Evolutionary conservation across 2,329 filamentous ascomycete species (phyloP).

Genomic region (Epichloe uncinata): DNA sequence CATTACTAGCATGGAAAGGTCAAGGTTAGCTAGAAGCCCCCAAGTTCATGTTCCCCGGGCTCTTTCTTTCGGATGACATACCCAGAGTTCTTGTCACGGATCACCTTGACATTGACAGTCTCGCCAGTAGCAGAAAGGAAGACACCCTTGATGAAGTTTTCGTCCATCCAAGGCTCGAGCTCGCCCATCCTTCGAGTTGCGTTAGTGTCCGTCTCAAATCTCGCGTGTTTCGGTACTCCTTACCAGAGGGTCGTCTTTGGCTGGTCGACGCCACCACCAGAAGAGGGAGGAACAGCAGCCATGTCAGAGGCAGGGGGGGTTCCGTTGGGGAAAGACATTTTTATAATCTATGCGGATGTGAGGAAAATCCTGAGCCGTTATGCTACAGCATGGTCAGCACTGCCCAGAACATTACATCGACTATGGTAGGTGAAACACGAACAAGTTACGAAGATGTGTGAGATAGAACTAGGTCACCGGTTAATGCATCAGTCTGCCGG

Average conservation of each 20-base stretch:
- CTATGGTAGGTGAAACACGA: neutral
- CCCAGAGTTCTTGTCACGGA: constrained; percentile 98
- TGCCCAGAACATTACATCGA: neutral
- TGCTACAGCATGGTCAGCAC: neutral
- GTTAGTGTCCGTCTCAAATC: constrained; percentile 7
- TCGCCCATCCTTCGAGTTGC: constrained; percentile 74
- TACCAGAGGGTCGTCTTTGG: constrained; percentile 48
- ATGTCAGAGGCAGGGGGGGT: constrained; percentile 26
- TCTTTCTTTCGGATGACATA: constrained; percentile 27
- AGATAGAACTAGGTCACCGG: constrained; percentile 1
- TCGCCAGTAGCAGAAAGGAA: constrained; percentile 83
- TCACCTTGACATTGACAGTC: constrained; percentile 97
- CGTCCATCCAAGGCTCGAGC: constrained; percentile 97
- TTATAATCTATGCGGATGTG: constrained; percentile 4
- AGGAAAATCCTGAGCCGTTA: neutral
- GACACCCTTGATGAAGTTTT: constrained; percentile 93
- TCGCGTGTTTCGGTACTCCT: neutral
- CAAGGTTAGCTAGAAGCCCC: neutral
- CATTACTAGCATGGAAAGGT: constrained; percentile 49
- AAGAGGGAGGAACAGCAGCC: constrained; percentile 20
- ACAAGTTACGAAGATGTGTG: neutral
- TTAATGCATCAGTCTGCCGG: neutral
- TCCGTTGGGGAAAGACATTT: constrained; percentile 26
- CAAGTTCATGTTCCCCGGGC: neutral
- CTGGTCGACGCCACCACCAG: constrained; percentile 28